Evolutionary conservation across 2,329 filamentous ascomycete genomes (phyloP).

Genomic region (Helminthosporium solani): DNA sequence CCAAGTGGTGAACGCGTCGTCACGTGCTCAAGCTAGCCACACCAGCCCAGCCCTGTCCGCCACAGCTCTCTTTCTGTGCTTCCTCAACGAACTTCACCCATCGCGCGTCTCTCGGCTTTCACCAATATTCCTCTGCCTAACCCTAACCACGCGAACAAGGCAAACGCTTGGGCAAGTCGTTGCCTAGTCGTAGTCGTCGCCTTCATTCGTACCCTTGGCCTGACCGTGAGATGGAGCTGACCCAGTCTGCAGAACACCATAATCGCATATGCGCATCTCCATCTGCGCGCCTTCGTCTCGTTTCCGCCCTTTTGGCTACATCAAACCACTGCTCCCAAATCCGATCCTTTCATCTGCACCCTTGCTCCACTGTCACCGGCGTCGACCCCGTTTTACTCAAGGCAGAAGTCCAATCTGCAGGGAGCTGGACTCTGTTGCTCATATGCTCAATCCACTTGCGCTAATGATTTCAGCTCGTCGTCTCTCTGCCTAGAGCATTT

Average conservation of each 20-base stretch:
- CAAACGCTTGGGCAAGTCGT: conserved; percentile 24
- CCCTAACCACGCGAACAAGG: conserved; percentile 16
- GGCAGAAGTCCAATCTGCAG: conserved; percentile 27
- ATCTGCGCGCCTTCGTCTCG: conserved; percentile 4
- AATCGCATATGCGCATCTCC: conserved; percentile 14
- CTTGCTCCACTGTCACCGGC: conserved; percentile 36
- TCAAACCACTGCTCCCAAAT: neutral
- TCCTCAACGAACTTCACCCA: too few species aligned
- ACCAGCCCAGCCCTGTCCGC: too few species aligned
- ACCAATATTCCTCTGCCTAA: too few species aligned
- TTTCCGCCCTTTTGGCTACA: neutral
- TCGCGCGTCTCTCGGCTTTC: too few species aligned
- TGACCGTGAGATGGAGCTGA: conserved; percentile 32
- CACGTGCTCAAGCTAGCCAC: too few species aligned
- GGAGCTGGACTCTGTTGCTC: conserved; percentile 16
- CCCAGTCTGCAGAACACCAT: conserved; percentile 12
- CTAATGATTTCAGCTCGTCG: conserved; percentile 11
- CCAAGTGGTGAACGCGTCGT: too few species aligned
- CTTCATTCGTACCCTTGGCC: conserved; percentile 16
- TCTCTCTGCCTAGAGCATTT: conserved; percentile 14
- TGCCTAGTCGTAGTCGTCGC: too few species aligned
- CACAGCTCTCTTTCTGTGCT: too few species aligned
- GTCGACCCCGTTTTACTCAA: conserved; percentile 21
- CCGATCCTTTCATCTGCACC: neutral
- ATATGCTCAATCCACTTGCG: conserved; percentile 12